Conservation (phyloP, 2,329 filamentous ascomycete species). For the Periconia digitata region DNA sequence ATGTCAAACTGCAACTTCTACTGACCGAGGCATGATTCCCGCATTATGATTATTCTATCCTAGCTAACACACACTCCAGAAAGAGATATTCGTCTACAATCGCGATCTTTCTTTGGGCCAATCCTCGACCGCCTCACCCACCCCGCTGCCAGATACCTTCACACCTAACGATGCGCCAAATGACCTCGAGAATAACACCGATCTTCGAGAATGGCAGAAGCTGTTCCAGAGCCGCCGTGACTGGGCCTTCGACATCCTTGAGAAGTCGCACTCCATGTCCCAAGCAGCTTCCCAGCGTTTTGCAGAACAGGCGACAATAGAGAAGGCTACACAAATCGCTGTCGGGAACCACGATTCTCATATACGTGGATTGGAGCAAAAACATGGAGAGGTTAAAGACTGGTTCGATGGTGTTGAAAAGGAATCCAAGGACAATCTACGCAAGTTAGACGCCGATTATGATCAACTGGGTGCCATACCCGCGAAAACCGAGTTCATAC, state of each 20-base stretch:
- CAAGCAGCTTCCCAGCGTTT: conserved; percentile 65
- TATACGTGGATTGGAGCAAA: conserved; percentile 70
- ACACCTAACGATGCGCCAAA: conserved; percentile 71
- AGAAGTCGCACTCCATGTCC: conserved; percentile 69
- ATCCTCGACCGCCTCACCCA: conserved; percentile 55
- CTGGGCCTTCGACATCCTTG: conserved; percentile 74
- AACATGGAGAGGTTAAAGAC: conserved; percentile 68
- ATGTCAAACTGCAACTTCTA: conserved; percentile 77
- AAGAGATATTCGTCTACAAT: conserved; percentile 91
- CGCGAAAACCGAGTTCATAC: conserved; percentile 66
- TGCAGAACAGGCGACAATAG: conserved; percentile 72
- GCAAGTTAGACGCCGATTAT: conserved; percentile 69
- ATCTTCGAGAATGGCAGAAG: conserved; percentile 83
- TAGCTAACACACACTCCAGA: conserved; percentile 58
- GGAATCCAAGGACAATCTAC: conserved; percentile 66
- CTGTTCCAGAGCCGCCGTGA: conserved; percentile 77
- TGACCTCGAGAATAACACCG: conserved; percentile 75
- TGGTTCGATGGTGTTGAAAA: conserved; percentile 69
- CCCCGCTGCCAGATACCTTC: conserved; percentile 59
- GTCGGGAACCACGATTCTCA: conserved; percentile 81
- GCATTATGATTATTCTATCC: neutral
- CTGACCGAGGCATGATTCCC: conserved; percentile 67
- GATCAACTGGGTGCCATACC: conserved; percentile 65
- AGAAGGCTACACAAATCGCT: conserved; percentile 79
- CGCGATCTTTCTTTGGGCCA: conserved; percentile 55